A percentile compares a stretch with the other conserved stretches of the same genome.
Evolutionary conservation across 345 rosid genomes (phyloP).

Genomic region (Citrus inodora): DNA sequence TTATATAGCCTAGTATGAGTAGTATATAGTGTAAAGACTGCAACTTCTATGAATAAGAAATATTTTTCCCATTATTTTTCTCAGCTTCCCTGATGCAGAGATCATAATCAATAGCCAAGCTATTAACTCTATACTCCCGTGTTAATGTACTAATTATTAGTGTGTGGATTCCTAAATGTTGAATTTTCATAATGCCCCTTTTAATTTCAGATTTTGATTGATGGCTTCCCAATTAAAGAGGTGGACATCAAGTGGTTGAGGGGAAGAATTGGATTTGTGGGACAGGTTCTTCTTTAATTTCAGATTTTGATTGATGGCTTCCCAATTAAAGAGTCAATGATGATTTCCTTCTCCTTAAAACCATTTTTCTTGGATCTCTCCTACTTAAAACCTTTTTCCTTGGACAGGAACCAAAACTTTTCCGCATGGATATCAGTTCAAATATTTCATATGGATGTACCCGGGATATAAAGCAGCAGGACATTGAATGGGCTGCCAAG

Average conservation of each 20-base stretch:
- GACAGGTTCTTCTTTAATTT: constrained; percentile 61
- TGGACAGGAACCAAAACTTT: constrained; percentile 87
- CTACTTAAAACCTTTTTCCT: constrained; percentile 10
- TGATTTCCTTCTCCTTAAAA: constrained; percentile 7
- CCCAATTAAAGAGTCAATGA: constrained; percentile 34
- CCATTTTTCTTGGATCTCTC: constrained; percentile 1
- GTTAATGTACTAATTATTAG: background rate
- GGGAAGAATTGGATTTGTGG: constrained; percentile 82
- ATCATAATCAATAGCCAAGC: background rate
- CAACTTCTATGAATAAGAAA: no score
- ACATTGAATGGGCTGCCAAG: constrained; percentile 86
- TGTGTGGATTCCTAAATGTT: background rate
- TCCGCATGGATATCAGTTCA: constrained; percentile 82
- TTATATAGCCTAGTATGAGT: no score
- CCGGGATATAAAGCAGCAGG: constrained; percentile 58
- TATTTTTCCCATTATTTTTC: no score
- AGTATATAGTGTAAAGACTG: no score
- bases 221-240: constrained; percentile 71
- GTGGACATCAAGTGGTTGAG: constrained; percentile 90
- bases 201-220: constrained; percentile 65
- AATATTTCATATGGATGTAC: constrained; percentile 87
- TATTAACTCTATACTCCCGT: background rate
- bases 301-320: constrained; percentile 84
- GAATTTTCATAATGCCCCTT: constrained; percentile 2
- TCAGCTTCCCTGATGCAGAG: background rate